These are phyloP conservation scores for Lentinula raphanica DNA, from an alignment of 768 basidiomycete species.

Conservation along the genomic window DNA sequence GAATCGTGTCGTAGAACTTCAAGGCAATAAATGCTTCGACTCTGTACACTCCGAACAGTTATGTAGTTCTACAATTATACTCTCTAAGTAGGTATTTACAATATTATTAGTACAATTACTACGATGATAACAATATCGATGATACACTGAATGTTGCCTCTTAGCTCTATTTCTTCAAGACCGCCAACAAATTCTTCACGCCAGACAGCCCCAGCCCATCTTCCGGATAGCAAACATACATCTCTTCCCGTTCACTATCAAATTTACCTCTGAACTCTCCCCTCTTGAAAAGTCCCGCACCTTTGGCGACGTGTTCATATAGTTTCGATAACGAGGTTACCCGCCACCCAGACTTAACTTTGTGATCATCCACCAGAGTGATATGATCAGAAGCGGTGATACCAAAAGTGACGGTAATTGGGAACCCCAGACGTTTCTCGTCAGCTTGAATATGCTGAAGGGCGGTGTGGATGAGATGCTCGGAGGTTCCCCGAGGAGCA, in stretches of 20 bases:
- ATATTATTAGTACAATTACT: too few relatives aligned
- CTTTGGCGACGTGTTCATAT: slow-evolving; percentile 34
- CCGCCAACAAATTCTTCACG: slow-evolving; percentile 2
- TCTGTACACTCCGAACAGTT: too few relatives aligned
- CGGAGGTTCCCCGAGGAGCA: slow-evolving; percentile 50
- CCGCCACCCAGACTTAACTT: slow-evolving; percentile 33
- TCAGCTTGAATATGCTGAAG: slow-evolving; percentile 38
- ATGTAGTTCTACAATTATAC: too few relatives aligned
- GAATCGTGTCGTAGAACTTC: too few relatives aligned
- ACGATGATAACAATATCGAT: too few relatives aligned
- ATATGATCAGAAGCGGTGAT: slow-evolving; percentile 35
- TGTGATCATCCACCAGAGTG: neutral
- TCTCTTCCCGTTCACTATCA: slow-evolving; percentile 4
- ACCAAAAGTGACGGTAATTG: slow-evolving; percentile 40
- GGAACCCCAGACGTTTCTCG: slow-evolving; percentile 16
- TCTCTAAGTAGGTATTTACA: too few relatives aligned
- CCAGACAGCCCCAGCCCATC: neutral
- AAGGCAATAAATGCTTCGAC: too few relatives aligned
- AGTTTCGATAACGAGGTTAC: slow-evolving; percentile 38
- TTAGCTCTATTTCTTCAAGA: slow-evolving; percentile 2
- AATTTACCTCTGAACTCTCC: slow-evolving; percentile 38
- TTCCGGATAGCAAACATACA: slow-evolving; percentile 6
- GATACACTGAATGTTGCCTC: neutral
- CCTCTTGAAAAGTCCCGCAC: slow-evolving; percentile 34
- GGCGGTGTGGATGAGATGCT: slow-evolving; percentile 43